Evolutionary conservation across 1,284 basidiomycete species (phyloP), one percentile per base, ranked within the genome.

Genomic region (Xerocomus minutiporus): DNA sequence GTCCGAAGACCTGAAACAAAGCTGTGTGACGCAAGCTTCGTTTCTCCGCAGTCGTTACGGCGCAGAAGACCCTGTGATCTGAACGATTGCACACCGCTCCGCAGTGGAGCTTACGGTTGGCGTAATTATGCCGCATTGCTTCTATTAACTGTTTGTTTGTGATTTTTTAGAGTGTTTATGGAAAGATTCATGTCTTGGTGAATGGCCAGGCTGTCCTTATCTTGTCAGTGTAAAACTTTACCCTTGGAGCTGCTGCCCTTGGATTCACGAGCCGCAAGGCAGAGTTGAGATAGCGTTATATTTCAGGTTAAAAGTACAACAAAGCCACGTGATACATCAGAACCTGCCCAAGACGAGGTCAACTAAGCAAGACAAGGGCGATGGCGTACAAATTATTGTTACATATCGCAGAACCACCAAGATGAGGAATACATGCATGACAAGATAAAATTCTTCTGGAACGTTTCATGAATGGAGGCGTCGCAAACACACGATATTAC

Each of bases 401-500:
- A 49, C 31, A 38, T 36, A 54, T 44, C 48, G 25, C 8, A 44
- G 5, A 42, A 44, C 39, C 25, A 8, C 20, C 54, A 36, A 45
- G 39, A 50, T 15, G 9, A 51, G 4, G 29, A 31, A 15, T 45
- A 40, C 45, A 64, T 32, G 25, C 12, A 36, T n/a, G 23, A 4
- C 25, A 32, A 20, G 8, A 38, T 9, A 25, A 23, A 20, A 29
- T 17, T 17, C 17, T 17, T 17, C 17, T 17, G 17, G 17, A 17
- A 15, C 11, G 23, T 46, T 42, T 31, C 34, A 13, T 39, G 28
- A 61, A 26, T 34, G 39, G n/a, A 13, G 9, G 40, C 40, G 23
- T 41, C 25, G n/a, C 8, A 36, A 43, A 38, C 34, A 50, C 17
- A 34, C 3, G 29, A 32, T 25, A 23, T 23, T 45, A 66, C 8